Evolutionary conservation across 805 yeast genomes (phyloP), one percentile per base, ranked within the genome.

Genomic region (Kregervanrija pseudodelftensis): DNA sequence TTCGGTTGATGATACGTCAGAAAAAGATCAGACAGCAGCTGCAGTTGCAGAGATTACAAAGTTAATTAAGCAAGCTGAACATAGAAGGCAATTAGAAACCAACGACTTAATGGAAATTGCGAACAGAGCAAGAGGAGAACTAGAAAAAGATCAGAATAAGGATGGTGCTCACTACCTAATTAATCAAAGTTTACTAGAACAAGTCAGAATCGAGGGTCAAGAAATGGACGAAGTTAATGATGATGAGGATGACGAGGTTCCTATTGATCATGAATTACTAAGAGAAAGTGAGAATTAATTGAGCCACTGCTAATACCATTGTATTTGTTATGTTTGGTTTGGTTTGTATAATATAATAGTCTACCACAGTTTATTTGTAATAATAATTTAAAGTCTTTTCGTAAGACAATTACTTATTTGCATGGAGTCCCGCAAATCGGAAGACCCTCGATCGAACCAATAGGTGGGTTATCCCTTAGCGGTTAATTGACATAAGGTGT

Each of bases 1-100:
- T 5, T 43, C 30, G 5, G 40, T 31, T 5, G 46, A 39, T 12
- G 41, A 17, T 10, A 40, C 36, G 37, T 37, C 39, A 30, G 32
- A 39, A 12, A 22, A 36, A 32, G 35, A 16, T 8, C 22, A 30
- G 8, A 42, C 40, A 11, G 49, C 41, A 5, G 51, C 40, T 13
- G 53, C 48, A 16, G 53, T 43, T 15, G 53, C 47, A 8, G 51
- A 48, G 35, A 49, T 49, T 5, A 51, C 53, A 17, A 44, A 44
- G 35, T 37, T 49, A n/a, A 30, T 49, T 3, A 42, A 45, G 31
- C 52, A 49, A 16, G 52, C 46, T 7, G 49, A 49, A 22, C 52
- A 49, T 22, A 22, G 28, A 22, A 22, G 28, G 8, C 28, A 22
- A 22, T 7, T 22, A 7, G 28, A 22, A 22, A 22, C 28, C 7